Percentiles rank a stretch among this genome's conserved stretches.
phyloP scores from a whole-genome alignment of 139 green algal species.

The Dunaliella primolecta region DNA sequence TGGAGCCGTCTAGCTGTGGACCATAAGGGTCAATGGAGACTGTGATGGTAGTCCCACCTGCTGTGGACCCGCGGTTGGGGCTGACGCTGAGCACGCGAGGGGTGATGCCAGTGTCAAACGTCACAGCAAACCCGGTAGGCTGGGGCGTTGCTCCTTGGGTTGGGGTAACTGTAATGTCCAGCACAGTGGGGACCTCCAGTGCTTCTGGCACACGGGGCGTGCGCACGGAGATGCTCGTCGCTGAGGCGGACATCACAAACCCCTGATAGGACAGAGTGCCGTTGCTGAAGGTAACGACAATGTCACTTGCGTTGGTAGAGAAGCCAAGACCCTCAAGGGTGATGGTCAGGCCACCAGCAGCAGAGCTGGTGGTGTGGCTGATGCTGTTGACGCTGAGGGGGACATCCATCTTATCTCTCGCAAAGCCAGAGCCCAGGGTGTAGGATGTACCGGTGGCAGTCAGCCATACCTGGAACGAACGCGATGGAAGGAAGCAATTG shows the following conservation, averaged over 20 bases:
- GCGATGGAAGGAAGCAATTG: too few relatives aligned
- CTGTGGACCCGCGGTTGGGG: slow-evolving; percentile 17
- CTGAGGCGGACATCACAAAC: neutral
- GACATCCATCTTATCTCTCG: neutral
- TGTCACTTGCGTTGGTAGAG: neutral
- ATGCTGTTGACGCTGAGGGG: slow-evolving; percentile 8
- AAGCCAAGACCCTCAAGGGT: slow-evolving; percentile 29
- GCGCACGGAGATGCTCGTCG: neutral
- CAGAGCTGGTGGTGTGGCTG: slow-evolving; percentile 1
- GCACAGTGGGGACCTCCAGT: neutral
- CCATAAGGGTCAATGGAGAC: slow-evolving; percentile 4
- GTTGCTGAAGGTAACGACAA: slow-evolving; percentile 15
- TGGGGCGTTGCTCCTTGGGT: neutral
- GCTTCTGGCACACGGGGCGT: neutral
- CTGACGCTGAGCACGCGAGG: slow-evolving; percentile 14
- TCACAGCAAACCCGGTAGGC: neutral
- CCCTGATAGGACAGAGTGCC: neutral
- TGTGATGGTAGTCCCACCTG: slow-evolving; percentile 20
- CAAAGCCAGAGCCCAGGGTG: slow-evolving; percentile 1
- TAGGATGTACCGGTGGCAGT: neutral
- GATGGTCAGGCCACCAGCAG: slow-evolving; percentile 22
- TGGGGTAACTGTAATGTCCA: neutral
- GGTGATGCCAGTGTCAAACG: neutral
- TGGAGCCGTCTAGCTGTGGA: neutral
- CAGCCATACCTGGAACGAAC: slow-evolving; percentile 11